Evolutionary conservation across 1,284 basidiomycete genomes (phyloP), one percentile per base, ranked within the genome.

Genomic region (Tylopilus sp.): DNA sequence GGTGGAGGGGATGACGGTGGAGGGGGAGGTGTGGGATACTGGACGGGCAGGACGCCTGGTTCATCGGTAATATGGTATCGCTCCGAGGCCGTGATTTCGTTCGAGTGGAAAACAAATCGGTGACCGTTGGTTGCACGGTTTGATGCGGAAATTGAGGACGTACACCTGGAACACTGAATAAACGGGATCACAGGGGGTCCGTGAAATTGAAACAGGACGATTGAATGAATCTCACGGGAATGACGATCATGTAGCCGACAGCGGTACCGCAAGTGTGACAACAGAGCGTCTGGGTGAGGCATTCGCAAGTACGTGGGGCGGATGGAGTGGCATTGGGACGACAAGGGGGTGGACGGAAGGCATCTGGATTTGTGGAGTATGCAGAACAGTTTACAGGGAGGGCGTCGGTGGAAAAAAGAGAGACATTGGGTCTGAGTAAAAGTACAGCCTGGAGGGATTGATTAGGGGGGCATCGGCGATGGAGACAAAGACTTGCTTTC

Each of bases 71-170:
- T 75, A 64, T 90, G 90, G 57, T 81, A 78, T 31, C 92, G 82
- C 66, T 91, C 88, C 29, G 80, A 79, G 11, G 83, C 82, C n/a
- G 69, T 61, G 47, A 94, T 85, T 70, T 91, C 88, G 61, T 75
- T 81, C 47, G 89, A 88, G 73, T 93, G 90, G 69, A 94, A 92
- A 28, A 94, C 91, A 65, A 90, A 93, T 24, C 91, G 85, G 67
- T 94, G 91, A 7, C 90, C 90, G 68, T 93, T 94, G 43, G 86
- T 88, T 22, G 78, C 82, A 61, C 83, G 84, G 65, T 85, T 85
- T 54, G 78, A 80, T 5, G 77, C 77, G 44, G 78, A 77, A 50
- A 83, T 81, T 4, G 84, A 85, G n/a, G 83, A 81, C 19, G 85
- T 89, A 69, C 89, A 92, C 40, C 83, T 82, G 19, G 74, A 62